phyloP scores from a whole-genome alignment of 129 eudicot genomes.

The Chrysanthemum seticuspe region DNA sequence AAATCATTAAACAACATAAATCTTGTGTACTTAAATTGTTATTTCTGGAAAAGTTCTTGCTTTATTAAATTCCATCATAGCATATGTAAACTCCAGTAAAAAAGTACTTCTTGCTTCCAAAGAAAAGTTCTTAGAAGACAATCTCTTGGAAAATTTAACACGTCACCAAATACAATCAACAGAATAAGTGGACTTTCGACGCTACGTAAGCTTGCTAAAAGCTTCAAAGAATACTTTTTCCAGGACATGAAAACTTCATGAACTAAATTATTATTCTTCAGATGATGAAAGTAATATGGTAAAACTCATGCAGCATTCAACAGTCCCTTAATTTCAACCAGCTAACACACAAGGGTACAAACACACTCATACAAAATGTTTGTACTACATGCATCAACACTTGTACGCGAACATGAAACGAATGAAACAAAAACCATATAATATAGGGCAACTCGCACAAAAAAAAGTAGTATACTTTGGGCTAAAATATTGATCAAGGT shows the following conservation, averaged over 20 bases:
- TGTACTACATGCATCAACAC: slow-evolving; percentile 20
- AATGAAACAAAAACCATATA: not conserved
- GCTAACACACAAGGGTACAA: slow-evolving; percentile 9
- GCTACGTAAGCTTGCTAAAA: not conserved
- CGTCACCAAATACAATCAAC: slow-evolving; percentile 3
- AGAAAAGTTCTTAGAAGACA: not conserved
- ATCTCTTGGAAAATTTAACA: not conserved
- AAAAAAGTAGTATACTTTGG: too few relatives aligned
- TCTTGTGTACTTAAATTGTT: not conserved
- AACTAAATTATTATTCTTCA: not conserved
- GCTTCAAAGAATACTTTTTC: slow-evolving; percentile 4
- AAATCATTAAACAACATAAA: not conserved
- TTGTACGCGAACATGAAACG: not conserved
- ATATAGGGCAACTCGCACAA: too few relatives aligned
- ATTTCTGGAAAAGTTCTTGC: not conserved
- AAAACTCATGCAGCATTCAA: not conserved
- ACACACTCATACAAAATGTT: slow-evolving; percentile 14
- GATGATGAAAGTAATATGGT: not conserved
- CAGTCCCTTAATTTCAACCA: not conserved
- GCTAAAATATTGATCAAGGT: too few relatives aligned
- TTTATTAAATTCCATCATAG: not conserved
- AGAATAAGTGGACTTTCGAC: not conserved
- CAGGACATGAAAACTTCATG: slow-evolving; percentile 9
- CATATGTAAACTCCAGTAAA: not conserved
- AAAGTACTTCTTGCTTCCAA: not conserved